These are phyloP conservation scores for Hypomontagnella monticulosa DNA, from an alignment of 495 filamentous ascomycete genomes.

Conservation along the genomic window DNA sequence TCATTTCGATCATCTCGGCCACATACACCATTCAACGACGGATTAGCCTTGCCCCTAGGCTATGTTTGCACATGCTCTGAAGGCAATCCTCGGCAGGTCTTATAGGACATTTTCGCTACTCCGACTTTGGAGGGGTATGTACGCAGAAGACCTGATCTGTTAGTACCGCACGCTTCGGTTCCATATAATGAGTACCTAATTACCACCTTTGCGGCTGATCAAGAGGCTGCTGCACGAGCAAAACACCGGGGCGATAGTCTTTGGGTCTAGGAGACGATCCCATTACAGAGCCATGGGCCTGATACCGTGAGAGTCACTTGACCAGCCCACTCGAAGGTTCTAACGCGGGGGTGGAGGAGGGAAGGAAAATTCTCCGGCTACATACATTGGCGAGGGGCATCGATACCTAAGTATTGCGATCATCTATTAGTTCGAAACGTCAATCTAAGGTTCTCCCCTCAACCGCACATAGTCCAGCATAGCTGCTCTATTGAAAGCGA, in stretches of 20 bases:
- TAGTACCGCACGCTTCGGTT: too few species aligned
- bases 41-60: slow-evolving; percentile 10
- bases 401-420: slow-evolving; percentile 3
- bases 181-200: too few species aligned
- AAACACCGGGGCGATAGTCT: slow-evolving; percentile 11
- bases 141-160: slow-evolving; percentile 18
- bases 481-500: slow-evolving; percentile 9
- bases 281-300: slow-evolving; percentile 9
- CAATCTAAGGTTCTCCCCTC: not conserved
- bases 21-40: not conserved
- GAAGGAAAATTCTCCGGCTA: slow-evolving; percentile 19
- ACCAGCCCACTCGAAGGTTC: slow-evolving; percentile 5
- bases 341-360: slow-evolving; percentile 11
- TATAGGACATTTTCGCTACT: slow-evolving; percentile 12
- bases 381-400: slow-evolving; percentile 3
- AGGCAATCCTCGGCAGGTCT: not conserved
- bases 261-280: not conserved
- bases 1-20: too few species aligned
- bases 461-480: not conserved
- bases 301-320: slow-evolving; percentile 18
- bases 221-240: too few species aligned
- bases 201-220: too few species aligned
- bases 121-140: slow-evolving; percentile 23
- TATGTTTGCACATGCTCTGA: not conserved
- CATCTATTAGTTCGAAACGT: slow-evolving; percentile 17